phyloP scores from a whole-genome alignment of 2,329 filamentous ascomycete species.

The Albophoma yamanashiensis region DNA sequence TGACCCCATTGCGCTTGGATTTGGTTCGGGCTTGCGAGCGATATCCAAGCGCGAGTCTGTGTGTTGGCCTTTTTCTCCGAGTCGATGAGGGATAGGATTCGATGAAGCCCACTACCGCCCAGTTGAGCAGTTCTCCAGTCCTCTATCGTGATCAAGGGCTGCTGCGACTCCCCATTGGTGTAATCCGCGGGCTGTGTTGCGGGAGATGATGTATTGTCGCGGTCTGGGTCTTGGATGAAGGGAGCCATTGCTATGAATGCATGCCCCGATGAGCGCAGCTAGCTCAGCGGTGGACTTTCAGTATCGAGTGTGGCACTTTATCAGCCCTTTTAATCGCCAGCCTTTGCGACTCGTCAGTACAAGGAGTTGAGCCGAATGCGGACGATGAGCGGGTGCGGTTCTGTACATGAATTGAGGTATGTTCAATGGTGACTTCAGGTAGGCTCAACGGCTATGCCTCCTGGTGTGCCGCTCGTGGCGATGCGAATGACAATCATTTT shows the following conservation, averaged over 20 bases:
- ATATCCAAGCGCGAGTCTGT: constrained; percentile 19
- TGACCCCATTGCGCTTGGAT: constrained; percentile 9
- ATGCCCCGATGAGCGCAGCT: background rate
- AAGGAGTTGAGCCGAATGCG: background rate
- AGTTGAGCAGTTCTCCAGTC: constrained; percentile 16
- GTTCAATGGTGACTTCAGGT: too few relatives aligned
- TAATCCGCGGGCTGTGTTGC: background rate
- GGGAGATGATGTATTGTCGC: too few relatives aligned
- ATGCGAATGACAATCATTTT: background rate
- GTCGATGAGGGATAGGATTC: constrained; percentile 14
- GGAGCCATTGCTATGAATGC: background rate
- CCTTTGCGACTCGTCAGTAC: background rate
- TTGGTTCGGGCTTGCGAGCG: constrained; percentile 16
- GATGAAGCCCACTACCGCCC: constrained; percentile 12
- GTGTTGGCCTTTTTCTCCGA: constrained; percentile 8
- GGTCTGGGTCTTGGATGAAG: background rate
- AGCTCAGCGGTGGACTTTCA: background rate
- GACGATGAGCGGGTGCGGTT: background rate
- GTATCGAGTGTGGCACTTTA: background rate
- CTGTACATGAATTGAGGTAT: too few relatives aligned
- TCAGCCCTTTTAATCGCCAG: background rate
- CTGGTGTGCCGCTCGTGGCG: background rate
- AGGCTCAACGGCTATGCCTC: background rate
- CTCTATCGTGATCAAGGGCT: constrained; percentile 7
- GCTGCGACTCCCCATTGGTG: background rate